Evolutionary conservation across 495 filamentous ascomycete genomes (phyloP).

Genomic region (Aspergillus bridgeri): DNA sequence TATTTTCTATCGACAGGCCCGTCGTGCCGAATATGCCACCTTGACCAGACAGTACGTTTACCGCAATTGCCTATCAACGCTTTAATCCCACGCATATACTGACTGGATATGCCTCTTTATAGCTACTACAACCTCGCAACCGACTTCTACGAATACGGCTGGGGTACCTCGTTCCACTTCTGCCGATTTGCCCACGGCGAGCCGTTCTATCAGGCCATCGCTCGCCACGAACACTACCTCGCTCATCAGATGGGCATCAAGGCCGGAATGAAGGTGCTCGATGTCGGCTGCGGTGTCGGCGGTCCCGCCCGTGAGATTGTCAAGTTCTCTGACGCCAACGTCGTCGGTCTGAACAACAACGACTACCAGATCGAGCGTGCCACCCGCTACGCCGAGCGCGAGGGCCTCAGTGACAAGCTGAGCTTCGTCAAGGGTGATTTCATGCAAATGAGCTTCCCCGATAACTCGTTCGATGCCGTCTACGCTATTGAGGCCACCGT

Average conservation of each 20-base stretch:
- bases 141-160: constrained; percentile 96
- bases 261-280: constrained; percentile 84
- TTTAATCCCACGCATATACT: constrained; percentile 6
- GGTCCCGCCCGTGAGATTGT: constrained; percentile 96
- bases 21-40: constrained; percentile 88
- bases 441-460: constrained; percentile 98
- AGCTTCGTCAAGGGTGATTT: constrained; percentile 95
- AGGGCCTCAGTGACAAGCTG: constrained; percentile 78
- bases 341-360: constrained; percentile 97
- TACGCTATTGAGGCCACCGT: constrained; percentile 98
- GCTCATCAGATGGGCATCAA: constrained; percentile 84
- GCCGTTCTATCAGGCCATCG: constrained; percentile 87
- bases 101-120: constrained; percentile 10
- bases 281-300: constrained; percentile 97
- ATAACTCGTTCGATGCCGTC: constrained; percentile 89
- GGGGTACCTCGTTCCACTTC: constrained; percentile 96
- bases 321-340: constrained; percentile 87
- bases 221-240: constrained; percentile 97
- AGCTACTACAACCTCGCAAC: constrained; percentile 99
- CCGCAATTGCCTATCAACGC: neutral
- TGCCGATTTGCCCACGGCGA: constrained; percentile 91
- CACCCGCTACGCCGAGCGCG: constrained; percentile 75
- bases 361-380: constrained; percentile 99
- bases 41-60: constrained; percentile 82
- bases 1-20: constrained; percentile 48